Percentiles rank a stretch among this genome's conserved stretches.
Evolutionary conservation across 345 rosid genomes (phyloP).

Genomic region (Boechera divaricarpa): DNA sequence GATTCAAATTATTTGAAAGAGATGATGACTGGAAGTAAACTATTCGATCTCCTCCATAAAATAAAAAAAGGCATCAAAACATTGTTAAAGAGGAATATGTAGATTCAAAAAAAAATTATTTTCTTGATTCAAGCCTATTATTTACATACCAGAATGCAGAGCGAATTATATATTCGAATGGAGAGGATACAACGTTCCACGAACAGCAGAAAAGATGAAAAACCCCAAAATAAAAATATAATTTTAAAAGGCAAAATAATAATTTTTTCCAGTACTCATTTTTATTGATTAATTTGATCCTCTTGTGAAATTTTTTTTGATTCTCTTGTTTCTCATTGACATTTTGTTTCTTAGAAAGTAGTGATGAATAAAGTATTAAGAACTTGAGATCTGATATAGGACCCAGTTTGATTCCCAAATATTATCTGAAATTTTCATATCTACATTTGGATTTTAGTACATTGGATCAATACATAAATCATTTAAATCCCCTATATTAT

Average conservation of each 20-base stretch:
- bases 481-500: not conserved
- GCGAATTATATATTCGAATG: not conserved
- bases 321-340: not conserved
- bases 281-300: not conserved
- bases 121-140: not conserved
- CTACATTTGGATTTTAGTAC: not conserved
- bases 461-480: not conserved
- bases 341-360: not conserved
- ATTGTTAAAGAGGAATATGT: not conserved
- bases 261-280: constrained; percentile 1
- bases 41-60: not conserved
- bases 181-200: not conserved
- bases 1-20: not conserved
- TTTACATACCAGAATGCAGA: not conserved
- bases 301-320: not conserved
- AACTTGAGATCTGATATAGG: not conserved
- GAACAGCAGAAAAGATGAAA: not conserved
- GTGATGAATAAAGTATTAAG: not conserved
- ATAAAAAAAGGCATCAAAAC: too few relatives aligned
- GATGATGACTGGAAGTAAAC: not conserved
- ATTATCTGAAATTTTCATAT: not conserved
- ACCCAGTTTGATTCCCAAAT: not conserved
- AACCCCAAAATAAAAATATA: not conserved
- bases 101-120: not conserved
- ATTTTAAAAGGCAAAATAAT: not conserved